Evolutionary conservation across 2,329 filamentous ascomycete genomes (phyloP).

Genomic region (Apiospora marii): DNA sequence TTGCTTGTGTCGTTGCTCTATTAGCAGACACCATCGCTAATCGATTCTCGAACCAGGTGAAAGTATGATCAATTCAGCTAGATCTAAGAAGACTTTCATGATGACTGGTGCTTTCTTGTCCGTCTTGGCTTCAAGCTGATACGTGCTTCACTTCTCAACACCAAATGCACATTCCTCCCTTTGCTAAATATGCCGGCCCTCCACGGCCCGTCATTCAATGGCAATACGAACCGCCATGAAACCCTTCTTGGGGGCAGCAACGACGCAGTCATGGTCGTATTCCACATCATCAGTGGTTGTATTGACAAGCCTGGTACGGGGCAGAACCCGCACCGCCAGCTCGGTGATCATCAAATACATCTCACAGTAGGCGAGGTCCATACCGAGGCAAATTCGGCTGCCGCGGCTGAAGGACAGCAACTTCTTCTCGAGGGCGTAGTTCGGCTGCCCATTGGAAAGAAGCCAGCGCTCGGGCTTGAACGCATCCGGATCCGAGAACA

Average conservation of each 20-base stretch:
- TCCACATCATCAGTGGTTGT: constrained; percentile 33
- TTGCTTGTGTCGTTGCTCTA: too few relatives aligned
- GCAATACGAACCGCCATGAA: constrained; percentile 30
- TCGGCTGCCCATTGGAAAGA: not conserved
- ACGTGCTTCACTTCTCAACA: too few relatives aligned
- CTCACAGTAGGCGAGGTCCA: constrained; percentile 23
- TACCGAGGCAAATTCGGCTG: constrained; percentile 16
- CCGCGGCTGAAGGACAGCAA: constrained; percentile 21
- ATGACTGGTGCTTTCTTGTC: too few relatives aligned
- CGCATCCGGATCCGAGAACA: constrained; percentile 35
- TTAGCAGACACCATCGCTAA: too few relatives aligned
- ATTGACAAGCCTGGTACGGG: constrained; percentile 31
- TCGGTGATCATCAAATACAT: constrained; percentile 33
- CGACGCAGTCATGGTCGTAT: constrained; percentile 36
- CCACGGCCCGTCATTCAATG: constrained; percentile 10
- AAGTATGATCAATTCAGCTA: too few relatives aligned
- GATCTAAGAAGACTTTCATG: too few relatives aligned
- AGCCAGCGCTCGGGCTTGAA: constrained; percentile 32
- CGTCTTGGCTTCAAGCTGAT: too few relatives aligned
- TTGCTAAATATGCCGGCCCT: too few relatives aligned
- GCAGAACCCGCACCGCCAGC: constrained; percentile 34
- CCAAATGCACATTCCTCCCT: too few relatives aligned
- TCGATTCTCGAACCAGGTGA: too few relatives aligned
- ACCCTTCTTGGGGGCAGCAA: constrained; percentile 33
- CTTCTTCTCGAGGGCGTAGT: constrained; percentile 22